Conservation (phyloP, 768 basidiomycete genomes). For the Cyathus striatus region DNA sequence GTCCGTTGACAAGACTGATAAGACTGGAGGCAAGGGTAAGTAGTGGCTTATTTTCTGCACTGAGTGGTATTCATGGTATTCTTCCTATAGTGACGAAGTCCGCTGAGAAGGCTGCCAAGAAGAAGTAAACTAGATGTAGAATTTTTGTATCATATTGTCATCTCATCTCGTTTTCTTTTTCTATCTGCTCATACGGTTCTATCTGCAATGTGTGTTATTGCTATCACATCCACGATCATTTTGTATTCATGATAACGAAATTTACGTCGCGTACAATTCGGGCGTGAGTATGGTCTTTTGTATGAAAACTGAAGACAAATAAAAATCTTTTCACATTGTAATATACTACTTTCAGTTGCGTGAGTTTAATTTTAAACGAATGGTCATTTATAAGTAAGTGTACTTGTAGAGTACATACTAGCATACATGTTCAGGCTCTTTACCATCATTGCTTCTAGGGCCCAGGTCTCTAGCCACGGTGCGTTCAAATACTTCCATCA, state of each 20-base stretch:
- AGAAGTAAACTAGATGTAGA: conserved; percentile 88
- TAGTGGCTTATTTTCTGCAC: conserved; percentile 4
- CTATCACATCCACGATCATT: conserved; percentile 23
- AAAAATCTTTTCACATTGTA: background rate
- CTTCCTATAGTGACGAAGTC: conserved; percentile 74
- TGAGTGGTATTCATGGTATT: background rate
- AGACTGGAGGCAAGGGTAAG: conserved; percentile 79
- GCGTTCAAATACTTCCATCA: conserved; percentile 93
- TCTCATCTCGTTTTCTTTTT: conserved; percentile 43
- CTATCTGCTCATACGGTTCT: conserved; percentile 33
- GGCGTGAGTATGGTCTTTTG: conserved; percentile 9
- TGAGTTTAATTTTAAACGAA: no score
- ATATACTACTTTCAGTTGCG: no score
- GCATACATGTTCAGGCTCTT: conserved; percentile 77
- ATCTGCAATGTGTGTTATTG: conserved; percentile 24
- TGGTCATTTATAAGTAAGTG: no score
- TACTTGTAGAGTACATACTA: no score
- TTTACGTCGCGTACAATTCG: conserved; percentile 12
- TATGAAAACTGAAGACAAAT: background rate
- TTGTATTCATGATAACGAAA: conserved; percentile 38
- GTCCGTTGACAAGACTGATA: conserved; percentile 93
- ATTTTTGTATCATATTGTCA: conserved; percentile 56
- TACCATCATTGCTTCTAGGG: conserved; percentile 39
- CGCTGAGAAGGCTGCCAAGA: conserved; percentile 94
- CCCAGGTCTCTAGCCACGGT: conserved; percentile 86